Percentiles rank a stretch among this genome's conserved stretches.
Conservation (phyloP, 2,329 filamentous ascomycete genomes). For the Penicillium vulpinum region DNA sequence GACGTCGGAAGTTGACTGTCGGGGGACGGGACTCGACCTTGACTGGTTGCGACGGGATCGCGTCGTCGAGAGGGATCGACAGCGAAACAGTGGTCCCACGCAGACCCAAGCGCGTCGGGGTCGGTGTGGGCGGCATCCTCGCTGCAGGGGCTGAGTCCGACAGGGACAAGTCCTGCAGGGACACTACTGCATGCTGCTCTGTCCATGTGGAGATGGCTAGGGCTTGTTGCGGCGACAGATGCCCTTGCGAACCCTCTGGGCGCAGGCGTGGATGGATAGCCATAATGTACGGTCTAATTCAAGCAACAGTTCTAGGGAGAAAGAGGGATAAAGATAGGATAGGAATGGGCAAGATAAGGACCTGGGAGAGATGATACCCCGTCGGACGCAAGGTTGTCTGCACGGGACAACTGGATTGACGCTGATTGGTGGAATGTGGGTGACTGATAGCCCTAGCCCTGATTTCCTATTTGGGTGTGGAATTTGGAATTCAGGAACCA, state of each 20-base stretch:
- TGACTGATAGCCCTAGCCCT: slow-evolving; percentile 24
- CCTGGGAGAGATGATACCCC: slow-evolving; percentile 12
- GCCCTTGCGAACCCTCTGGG: slow-evolving; percentile 24
- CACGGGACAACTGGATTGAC: slow-evolving; percentile 18
- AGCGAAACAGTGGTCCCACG: slow-evolving; percentile 63
- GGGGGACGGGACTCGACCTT: slow-evolving; percentile 31
- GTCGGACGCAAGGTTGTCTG: slow-evolving; percentile 16
- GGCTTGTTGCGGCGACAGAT: slow-evolving; percentile 40
- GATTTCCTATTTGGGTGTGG: slow-evolving; percentile 15
- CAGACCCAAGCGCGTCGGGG: slow-evolving; percentile 48
- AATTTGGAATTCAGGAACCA: neutral
- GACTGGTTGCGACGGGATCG: slow-evolving; percentile 30
- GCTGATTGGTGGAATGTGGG: slow-evolving; percentile 23
- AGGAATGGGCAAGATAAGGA: slow-evolving; percentile 16
- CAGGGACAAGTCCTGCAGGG: slow-evolving; percentile 38
- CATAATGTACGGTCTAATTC: slow-evolving; percentile 31
- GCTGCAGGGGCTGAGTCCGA: slow-evolving; percentile 26
- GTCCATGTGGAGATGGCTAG: slow-evolving; percentile 70
- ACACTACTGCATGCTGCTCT: slow-evolving; percentile 42
- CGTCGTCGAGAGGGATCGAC: slow-evolving; percentile 73
- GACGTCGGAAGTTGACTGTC: slow-evolving; percentile 51
- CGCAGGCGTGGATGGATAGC: slow-evolving; percentile 44
- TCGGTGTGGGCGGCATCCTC: slow-evolving; percentile 54
- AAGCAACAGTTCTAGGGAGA: neutral
- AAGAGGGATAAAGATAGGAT: slow-evolving; percentile 12